A percentile compares a stretch with the other conserved stretches of the same genome.
phyloP scores from a whole-genome alignment of 2,329 filamentous ascomycete species.

The Sclerotinia nivalis region DNA sequence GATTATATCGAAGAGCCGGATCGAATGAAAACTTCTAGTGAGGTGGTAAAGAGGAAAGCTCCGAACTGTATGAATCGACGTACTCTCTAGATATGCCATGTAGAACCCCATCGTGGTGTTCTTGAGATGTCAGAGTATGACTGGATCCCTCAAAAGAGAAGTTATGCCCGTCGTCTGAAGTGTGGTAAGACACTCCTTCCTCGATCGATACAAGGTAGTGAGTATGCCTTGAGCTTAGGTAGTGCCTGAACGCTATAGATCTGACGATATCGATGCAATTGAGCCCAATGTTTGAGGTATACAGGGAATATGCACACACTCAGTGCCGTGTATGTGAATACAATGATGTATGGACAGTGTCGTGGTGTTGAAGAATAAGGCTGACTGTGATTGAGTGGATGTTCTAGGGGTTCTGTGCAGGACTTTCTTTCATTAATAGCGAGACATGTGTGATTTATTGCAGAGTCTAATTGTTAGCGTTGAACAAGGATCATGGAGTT shows the following conservation, averaged over 20 bases:
- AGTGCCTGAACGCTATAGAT: slow-evolving; percentile 33
- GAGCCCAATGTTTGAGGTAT: slow-evolving; percentile 53
- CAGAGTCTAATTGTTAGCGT: slow-evolving; percentile 43
- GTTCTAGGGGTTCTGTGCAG: slow-evolving; percentile 41
- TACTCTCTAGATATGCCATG: slow-evolving; percentile 50
- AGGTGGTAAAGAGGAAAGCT: slow-evolving; percentile 27
- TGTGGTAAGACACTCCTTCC: slow-evolving; percentile 35
- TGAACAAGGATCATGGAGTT: slow-evolving; percentile 40
- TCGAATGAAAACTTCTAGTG: slow-evolving; percentile 35
- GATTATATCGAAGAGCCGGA: slow-evolving; percentile 24
- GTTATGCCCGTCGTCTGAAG: slow-evolving; percentile 30
- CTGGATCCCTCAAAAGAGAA: slow-evolving; percentile 31
- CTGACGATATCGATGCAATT: slow-evolving; percentile 49
- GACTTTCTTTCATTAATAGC: slow-evolving; percentile 52
- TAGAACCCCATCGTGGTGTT: slow-evolving; percentile 61
- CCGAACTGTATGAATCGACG: slow-evolving; percentile 35
- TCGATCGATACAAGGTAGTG: slow-evolving; percentile 34
- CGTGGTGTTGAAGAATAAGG: slow-evolving; percentile 42
- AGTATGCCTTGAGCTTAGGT: slow-evolving; percentile 26
- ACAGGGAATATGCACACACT: slow-evolving; percentile 44
- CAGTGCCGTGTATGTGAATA: slow-evolving; percentile 39
- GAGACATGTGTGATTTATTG: slow-evolving; percentile 68
- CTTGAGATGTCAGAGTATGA: slow-evolving; percentile 29
- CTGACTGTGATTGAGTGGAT: slow-evolving; percentile 40
- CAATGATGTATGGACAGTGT: slow-evolving; percentile 40